Base-by-base conservation (phyloP, 441 rosid genomes). In the Adansonia rubrostipa region DNA sequence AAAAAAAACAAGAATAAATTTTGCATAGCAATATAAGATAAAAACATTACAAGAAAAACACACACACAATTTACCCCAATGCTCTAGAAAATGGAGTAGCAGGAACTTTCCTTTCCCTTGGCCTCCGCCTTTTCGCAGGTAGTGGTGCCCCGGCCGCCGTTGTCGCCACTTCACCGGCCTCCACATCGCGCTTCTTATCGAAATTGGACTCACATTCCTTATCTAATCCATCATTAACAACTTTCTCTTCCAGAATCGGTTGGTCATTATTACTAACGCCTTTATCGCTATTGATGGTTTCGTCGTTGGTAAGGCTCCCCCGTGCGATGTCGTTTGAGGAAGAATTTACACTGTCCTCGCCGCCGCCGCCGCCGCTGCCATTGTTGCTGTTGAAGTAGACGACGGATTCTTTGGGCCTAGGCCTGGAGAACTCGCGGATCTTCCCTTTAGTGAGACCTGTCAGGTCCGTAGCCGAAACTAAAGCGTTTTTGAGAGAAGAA, bases 71-170 rank as follows among this genome's bases (percentile, higher is more conserved):
- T 83, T 77, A 94, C 99, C 99, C 98, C 72, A 92, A 76, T 47
- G 97, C 96, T 86, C 99, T 88, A 10, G 97, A 80, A 71, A 96
- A 86, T 2, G 99, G 97, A 6, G 97, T 96, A 47, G 97, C 86
- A 57, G 99, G 99, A 84, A 92, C 97, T 80, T 89, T 92, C 84
- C 93, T 81, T 80, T 92, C 99, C 88, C 98, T 91, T 4, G 86
- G 96, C 83, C 77, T 92, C 79, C 98, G 85, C 86, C 93, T 90
- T 87, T 90, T 88, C 77, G 69, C 79, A 24, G 83, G 56, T 58
- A 71, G 82, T 71, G 80, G 84, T 60, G 67, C 83, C 80, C 22
- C 67, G 65, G 64, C 69, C 51, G 60, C 24, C 78, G 53, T 62
- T 57, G 74, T 62, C 79, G 28, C 57, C 76, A 20, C 54, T 80